These are phyloP conservation scores for Monilinia fructicola DNA, from an alignment of 2,329 filamentous ascomycete species.

Conservation along the genomic window DNA sequence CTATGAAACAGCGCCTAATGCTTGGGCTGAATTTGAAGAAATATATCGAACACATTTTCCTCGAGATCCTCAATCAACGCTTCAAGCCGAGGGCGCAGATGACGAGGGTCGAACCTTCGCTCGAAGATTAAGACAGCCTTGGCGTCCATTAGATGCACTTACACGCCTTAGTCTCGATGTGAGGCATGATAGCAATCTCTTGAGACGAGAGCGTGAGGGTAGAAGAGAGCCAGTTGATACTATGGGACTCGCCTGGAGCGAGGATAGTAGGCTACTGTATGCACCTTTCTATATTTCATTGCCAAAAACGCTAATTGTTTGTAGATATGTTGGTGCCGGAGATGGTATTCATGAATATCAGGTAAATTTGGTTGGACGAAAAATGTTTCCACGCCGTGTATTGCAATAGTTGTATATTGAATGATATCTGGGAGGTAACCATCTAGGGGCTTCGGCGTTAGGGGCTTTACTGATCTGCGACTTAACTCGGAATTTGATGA, in stretches of 20 bases:
- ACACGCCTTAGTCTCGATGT: constrained; percentile 30
- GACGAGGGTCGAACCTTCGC: constrained; percentile 40
- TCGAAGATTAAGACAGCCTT: constrained; percentile 35
- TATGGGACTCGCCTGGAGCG: constrained; percentile 61
- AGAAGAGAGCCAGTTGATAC: constrained; percentile 51
- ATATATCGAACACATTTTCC: constrained; percentile 43
- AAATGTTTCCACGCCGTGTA: constrained; percentile 55
- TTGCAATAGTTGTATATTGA: constrained; percentile 45
- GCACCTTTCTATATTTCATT: constrained; percentile 36
- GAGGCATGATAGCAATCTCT: constrained; percentile 37
- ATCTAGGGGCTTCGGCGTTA: not conserved
- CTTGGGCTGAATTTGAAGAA: constrained; percentile 47
- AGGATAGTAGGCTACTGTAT: constrained; percentile 60
- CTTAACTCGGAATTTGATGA: not conserved
- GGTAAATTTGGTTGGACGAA: constrained; percentile 62
- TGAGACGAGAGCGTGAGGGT: constrained; percentile 31
- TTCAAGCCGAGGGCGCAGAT: constrained; percentile 36
- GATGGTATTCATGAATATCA: constrained; percentile 75
- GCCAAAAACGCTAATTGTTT: constrained; percentile 19
- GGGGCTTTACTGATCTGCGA: not conserved
- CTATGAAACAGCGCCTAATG: constrained; percentile 38
- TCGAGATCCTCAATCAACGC: constrained; percentile 32
- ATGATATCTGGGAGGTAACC: not conserved
- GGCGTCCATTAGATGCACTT: constrained; percentile 33
- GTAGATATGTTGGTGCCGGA: constrained; percentile 63